Evolutionary conservation across 2,329 filamentous ascomycete genomes (phyloP).

Genomic region (Aureobasidium subglaciale): DNA sequence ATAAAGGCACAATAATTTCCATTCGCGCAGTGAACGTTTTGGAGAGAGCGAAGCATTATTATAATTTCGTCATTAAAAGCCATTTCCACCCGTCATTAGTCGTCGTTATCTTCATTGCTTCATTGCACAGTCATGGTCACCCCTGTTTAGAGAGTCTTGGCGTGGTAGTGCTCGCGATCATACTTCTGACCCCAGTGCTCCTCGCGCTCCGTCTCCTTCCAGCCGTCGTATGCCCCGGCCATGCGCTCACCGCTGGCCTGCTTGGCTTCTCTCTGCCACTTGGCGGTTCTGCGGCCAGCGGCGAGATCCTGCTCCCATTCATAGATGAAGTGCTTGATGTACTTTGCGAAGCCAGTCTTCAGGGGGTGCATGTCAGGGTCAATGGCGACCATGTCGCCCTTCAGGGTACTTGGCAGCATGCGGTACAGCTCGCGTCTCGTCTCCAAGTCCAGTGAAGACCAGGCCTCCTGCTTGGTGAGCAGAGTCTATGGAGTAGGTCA

Average conservation of each 20-base stretch:
- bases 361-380: conserved; percentile 34
- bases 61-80: not conserved
- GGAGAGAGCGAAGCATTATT: not conserved
- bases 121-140: not conserved
- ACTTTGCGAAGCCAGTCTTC: conserved; percentile 37
- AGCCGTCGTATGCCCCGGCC: conserved; percentile 50
- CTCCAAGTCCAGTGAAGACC: conserved; percentile 22
- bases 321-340: conserved; percentile 47
- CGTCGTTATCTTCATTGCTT: not conserved
- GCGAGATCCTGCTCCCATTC: conserved; percentile 50
- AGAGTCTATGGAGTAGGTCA: conserved; percentile 20
- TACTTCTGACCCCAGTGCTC: conserved; percentile 52
- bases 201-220: conserved; percentile 49
- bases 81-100: not conserved
- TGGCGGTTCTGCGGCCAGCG: conserved; percentile 49
- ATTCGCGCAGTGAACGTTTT: too few species aligned
- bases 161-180: conserved; percentile 23
- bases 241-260: conserved; percentile 46
- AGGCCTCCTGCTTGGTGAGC: conserved; percentile 25
- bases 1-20: too few species aligned
- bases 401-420: conserved; percentile 24
- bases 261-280: conserved; percentile 50
- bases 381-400: conserved; percentile 23
- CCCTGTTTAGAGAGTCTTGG: not conserved
- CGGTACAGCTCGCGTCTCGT: conserved; percentile 23